These are phyloP conservation scores for Talaromyces sp. DNA, from an alignment of 2,329 filamentous ascomycete genomes.

Conservation along the genomic window DNA sequence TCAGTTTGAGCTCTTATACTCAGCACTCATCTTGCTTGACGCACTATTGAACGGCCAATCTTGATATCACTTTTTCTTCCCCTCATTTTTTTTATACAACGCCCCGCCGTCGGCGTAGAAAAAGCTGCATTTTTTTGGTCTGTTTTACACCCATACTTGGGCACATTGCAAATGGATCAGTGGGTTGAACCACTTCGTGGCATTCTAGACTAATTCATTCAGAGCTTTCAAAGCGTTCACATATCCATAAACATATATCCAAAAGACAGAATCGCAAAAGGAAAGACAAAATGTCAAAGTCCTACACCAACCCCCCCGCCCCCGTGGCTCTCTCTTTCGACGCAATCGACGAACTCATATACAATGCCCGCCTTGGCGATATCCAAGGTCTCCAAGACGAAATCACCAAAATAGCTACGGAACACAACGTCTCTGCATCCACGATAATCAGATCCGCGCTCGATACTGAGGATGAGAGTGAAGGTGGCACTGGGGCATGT, in stretches of 20 bases:
- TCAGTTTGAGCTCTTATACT: neutral
- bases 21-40: too few relatives aligned
- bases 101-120: neutral
- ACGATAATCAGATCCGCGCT: slow-evolving; percentile 66
- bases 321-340: slow-evolving; percentile 61
- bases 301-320: slow-evolving; percentile 10
- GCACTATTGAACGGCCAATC: neutral
- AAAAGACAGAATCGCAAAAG: neutral
- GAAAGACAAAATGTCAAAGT: slow-evolving; percentile 3
- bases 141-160: neutral
- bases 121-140: neutral
- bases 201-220: neutral
- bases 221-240: neutral
- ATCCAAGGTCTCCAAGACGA: slow-evolving; percentile 60
- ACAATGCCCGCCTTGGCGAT: slow-evolving; percentile 77
- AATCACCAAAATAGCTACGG: slow-evolving; percentile 58
- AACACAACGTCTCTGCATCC: slow-evolving; percentile 58
- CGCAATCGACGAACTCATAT: slow-evolving; percentile 86
- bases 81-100: neutral
- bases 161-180: too few relatives aligned
- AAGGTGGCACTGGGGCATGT: slow-evolving; percentile 47
- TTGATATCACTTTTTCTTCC: neutral
- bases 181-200: neutral
- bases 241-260: neutral
- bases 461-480: slow-evolving; percentile 73